These are phyloP conservation scores for Raffaelea deltoideospora DNA, from an alignment of 2,329 filamentous ascomycete genomes.

Conservation along the genomic window DNA sequence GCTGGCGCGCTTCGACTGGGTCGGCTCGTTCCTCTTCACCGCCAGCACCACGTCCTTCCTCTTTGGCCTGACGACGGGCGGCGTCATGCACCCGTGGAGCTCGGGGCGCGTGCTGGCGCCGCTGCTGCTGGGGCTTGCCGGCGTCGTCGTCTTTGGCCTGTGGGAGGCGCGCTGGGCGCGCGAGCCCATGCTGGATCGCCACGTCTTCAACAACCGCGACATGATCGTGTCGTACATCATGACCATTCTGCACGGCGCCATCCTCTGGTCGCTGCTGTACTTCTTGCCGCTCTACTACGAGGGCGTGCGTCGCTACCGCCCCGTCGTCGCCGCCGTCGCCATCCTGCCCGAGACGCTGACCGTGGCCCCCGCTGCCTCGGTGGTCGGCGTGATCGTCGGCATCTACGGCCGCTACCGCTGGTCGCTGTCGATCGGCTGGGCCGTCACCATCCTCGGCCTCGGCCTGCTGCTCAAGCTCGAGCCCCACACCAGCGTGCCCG, in stretches of 20 bases:
- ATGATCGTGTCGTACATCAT: conserved; percentile 19
- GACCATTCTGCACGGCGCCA: conserved; percentile 41
- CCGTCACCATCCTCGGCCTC: conserved; percentile 12
- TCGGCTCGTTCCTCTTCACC: conserved; percentile 27
- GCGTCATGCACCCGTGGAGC: conserved; percentile 25
- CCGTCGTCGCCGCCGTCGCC: conserved; percentile 15
- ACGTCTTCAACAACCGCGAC: conserved; percentile 26
- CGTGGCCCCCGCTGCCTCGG: conserved; percentile 9
- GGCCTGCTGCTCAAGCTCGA: conserved; percentile 11
- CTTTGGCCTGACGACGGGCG: conserved; percentile 27
- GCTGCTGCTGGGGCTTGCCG: conserved; percentile 24
- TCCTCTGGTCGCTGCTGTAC: conserved; percentile 39
- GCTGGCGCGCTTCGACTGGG: conserved; percentile 24
- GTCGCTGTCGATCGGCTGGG: conserved; percentile 14
- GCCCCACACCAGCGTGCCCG: conserved; percentile 10
- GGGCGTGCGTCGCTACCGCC: conserved; percentile 17
- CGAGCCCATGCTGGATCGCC: conserved; percentile 23
- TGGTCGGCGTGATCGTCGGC: conserved; percentile 9
- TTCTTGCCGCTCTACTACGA: conserved; percentile 20
- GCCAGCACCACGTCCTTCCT: conserved; percentile 23
- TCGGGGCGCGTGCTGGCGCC: conserved; percentile 23
- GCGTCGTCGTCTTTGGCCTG: conserved; percentile 14
- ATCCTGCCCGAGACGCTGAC: conserved; percentile 14
- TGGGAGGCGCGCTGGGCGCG: conserved; percentile 8
- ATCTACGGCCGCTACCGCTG: conserved; percentile 15